Base-by-base conservation (phyloP, 768 basidiomycete species). In the Mycena amicta region DNA sequence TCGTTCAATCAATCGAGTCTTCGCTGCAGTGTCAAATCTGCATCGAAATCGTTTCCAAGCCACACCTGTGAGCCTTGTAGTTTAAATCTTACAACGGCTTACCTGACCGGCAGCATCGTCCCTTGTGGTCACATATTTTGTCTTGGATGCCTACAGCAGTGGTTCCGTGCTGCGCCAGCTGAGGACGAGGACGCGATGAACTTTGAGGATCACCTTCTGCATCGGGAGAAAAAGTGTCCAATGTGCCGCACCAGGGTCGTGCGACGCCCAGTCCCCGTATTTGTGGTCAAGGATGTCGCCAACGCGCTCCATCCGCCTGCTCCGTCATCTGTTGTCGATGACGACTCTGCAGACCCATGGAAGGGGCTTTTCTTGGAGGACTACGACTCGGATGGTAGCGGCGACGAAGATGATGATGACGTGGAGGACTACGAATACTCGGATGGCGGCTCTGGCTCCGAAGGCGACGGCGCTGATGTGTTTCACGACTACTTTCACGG, bases 121-220 rank as follows among this genome's bases (percentile, higher is more conserved):
- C 90, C 90, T 0, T 92, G 90, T 65, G 90, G 90, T 1, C 90
- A 92, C 63, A 80, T 89, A n/a, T 75, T 89, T n/a, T 92, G 90
- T 56, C 78, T 88, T 26, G 63, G 66, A 2, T 92, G 90, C 64
- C 81, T 92, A 8, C 86, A 89, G 70, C 84, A 86, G 63, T 92
- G 90, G 90, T 92, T 92, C 73, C 81, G 83, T 57, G 80, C 83
- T 52, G 87, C 88, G 3, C 88, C 89, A 3, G 72, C 75, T 0
- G 67, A 72, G 25, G 59, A 68, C 3, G 77, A 80, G 22, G 77
- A 78, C 52, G 75, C 76, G 31, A 67, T 75, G 40, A 72, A 77
- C 43, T 65, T 69, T 12, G 74, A 77, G 16, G 73, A 79, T 43
- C 82, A 83, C 61, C 70, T 88, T 26, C 67, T 89, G 27, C 75